Evolutionary conservation across 2,329 filamentous ascomycete genomes (phyloP), one percentile per base, ranked within the genome.

Genomic region (Ceratocystis alfenasii): DNA sequence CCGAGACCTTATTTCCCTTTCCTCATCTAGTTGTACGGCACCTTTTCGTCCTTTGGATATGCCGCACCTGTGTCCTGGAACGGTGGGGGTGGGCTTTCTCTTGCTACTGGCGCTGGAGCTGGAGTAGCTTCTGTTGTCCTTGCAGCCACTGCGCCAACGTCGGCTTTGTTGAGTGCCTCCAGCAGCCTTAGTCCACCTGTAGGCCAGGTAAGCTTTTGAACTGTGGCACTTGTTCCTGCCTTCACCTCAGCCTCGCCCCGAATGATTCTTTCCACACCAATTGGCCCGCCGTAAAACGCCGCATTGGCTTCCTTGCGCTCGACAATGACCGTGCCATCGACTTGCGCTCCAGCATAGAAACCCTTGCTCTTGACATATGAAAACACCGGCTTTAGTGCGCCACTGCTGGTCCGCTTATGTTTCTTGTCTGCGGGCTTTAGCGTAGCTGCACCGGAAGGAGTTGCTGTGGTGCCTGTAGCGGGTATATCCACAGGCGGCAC

Each of bases 251-350:
- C 20, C 53, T 79, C 75, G 28, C 79, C 80, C 2, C 72, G 74
- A 12, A 83, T 72, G 65, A 83, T 82, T 68, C 75, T 75, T 28
- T 77, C 74, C 0, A 78, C 79, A 0, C 76, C 70, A 28, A 83
- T 71, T 3, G 72, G 70, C n/a, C 88, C 80, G 25, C 87, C 87
- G 74, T 95, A 96, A 72, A 96, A 96, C 5, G 83, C 83, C 64
- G 90, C 87, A 71, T 96, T 96, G 72, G 93, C 92, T 67, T 93
- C 89, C n/a, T 83, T 87, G 63, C 91, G 84, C 75, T 95, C 89
- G 30, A 93, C 88, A 62, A 96, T 81, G 10, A 95, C 83, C 0
- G 90, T 95, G 30, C 92, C 92, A 72, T 96, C 91, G 44, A 95
- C 81, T 71, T 92, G 88, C 0, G 95, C 83, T 36, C 90, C 90